These are phyloP conservation scores for Hygrophoropsis aurantiaca DNA, from an alignment of 768 basidiomycete genomes.

Conservation along the genomic window DNA sequence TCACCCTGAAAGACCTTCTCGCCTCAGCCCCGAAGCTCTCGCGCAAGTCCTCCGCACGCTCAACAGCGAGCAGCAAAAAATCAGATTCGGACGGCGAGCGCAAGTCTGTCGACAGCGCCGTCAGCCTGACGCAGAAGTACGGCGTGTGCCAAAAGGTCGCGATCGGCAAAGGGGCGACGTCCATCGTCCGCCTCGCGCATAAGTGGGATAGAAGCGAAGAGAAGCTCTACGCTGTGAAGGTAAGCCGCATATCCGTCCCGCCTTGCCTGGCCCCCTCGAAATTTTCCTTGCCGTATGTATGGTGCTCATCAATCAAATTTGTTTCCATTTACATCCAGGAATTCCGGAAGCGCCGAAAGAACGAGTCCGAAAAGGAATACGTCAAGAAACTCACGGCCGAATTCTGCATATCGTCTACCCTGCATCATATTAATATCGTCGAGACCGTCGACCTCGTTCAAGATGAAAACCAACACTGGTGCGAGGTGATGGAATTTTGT, in stretches of 20 bases:
- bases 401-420: conserved; percentile 96
- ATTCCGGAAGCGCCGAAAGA: conserved; percentile 97
- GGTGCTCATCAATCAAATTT: conserved; percentile 6
- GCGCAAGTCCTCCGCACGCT: conserved; percentile 70
- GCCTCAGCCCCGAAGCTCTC: conserved; percentile 70
- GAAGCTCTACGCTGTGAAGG: conserved; percentile 98
- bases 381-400: conserved; percentile 99
- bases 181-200: conserved; percentile 93
- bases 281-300: background rate
- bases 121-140: conserved; percentile 82
- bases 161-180: conserved; percentile 98
- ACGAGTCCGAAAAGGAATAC: conserved; percentile 98
- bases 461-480: conserved; percentile 95
- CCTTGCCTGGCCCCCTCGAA: background rate
- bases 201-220: conserved; percentile 98
- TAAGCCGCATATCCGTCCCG: conserved; percentile 35
- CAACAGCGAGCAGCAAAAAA: conserved; percentile 59
- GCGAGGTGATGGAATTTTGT: conserved; percentile 99
- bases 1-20: conserved; percentile 82
- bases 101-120: conserved; percentile 50
- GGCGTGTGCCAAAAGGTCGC: conserved; percentile 96
- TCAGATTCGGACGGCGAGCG: conserved; percentile 64
- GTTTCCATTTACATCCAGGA: conserved; percentile 52
- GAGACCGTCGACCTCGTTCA: conserved; percentile 99
- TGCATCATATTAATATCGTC: conserved; percentile 93